Conservation (phyloP, 768 basidiomycete genomes). For the Phylloporus scabripes region DNA sequence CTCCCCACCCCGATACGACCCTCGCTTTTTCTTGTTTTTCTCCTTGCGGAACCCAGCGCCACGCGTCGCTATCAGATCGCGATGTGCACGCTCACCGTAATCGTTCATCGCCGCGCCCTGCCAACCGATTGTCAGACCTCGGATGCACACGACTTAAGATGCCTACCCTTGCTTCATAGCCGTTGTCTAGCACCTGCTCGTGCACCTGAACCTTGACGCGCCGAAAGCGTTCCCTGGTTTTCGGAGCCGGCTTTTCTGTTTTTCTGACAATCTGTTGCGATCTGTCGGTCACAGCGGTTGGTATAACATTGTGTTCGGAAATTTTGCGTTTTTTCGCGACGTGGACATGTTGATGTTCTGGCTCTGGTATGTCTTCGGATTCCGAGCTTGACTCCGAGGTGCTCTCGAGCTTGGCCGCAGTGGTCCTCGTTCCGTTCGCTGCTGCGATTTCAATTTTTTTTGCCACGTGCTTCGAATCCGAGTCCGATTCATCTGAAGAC, state of each 20-base stretch:
- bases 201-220: conserved; percentile 58
- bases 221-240: conserved; percentile 66
- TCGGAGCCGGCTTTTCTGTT: conserved; percentile 28
- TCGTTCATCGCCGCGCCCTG: conserved; percentile 67
- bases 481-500: conserved; percentile 14
- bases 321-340: conserved; percentile 59
- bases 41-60: conserved; percentile 96
- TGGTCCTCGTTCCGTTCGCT: no score
- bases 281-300: conserved; percentile 36
- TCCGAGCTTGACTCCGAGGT: conserved; percentile 21
- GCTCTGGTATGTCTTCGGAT: conserved; percentile 16
- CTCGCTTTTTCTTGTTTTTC: conserved; percentile 99
- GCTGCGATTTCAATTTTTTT: no score
- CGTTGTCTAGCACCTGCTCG: conserved; percentile 54
- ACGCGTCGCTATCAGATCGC: conserved; percentile 87
- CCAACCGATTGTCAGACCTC: neutral
- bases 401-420: no score
- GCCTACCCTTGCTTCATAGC: conserved; percentile 76
- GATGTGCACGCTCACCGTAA: conserved; percentile 81
- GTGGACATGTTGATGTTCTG: conserved; percentile 12
- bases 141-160: neutral
- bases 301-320: conserved; percentile 44
- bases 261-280: conserved; percentile 2
- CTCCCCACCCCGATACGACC: conserved; percentile 89
- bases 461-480: neutral